Evolutionary conservation across 2,329 filamentous ascomycete genomes (phyloP).

Genomic region (Aspergillus tubingensis): DNA sequence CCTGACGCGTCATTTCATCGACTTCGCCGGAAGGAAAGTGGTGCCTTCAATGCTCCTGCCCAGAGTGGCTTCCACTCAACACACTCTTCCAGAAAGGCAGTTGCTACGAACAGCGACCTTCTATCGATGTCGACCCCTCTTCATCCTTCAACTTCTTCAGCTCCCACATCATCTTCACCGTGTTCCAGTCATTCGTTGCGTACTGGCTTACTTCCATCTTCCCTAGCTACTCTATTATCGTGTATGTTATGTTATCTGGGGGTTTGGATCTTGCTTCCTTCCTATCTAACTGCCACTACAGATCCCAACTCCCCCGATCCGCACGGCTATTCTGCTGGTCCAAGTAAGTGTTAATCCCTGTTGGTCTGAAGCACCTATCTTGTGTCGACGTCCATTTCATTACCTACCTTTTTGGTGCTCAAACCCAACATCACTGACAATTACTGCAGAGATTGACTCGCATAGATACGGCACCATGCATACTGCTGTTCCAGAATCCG

Average conservation of each 20-base stretch:
- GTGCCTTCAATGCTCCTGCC: neutral
- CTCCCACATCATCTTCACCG: neutral
- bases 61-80: neutral
- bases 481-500: slow-evolving; percentile 3
- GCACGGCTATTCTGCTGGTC: neutral
- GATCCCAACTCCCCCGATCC: neutral
- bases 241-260: neutral
- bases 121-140: neutral
- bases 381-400: neutral
- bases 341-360: neutral
- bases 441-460: neutral
- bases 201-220: neutral
- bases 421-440: neutral
- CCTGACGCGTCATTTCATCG: neutral
- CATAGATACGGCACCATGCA: neutral
- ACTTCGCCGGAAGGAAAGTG: neutral
- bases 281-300: neutral
- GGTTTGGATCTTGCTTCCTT: neutral
- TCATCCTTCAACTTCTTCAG: neutral
- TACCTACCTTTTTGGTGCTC: neutral
- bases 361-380: neutral
- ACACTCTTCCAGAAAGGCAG: neutral
- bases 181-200: slow-evolving; percentile 4
- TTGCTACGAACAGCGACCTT: neutral
- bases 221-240: slow-evolving; percentile 2